Conservation (phyloP, 768 basidiomycete genomes). For the Agaricus subrufescens region DNA sequence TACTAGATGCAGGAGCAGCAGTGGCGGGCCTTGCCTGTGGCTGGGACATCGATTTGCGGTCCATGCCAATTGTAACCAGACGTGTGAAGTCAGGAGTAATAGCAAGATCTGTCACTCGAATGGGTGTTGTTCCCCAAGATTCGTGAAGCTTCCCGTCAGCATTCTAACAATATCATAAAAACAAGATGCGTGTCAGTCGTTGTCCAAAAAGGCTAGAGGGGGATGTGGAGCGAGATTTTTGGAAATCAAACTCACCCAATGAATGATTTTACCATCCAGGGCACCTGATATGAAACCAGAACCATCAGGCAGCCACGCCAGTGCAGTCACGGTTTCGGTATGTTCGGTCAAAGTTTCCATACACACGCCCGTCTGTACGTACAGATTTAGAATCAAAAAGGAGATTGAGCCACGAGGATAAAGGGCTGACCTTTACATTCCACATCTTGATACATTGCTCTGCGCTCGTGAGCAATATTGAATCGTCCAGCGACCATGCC, state of each 20-base stretch:
- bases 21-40: constrained; percentile 10
- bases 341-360: constrained; percentile 66
- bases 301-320: constrained; percentile 86
- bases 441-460: constrained; percentile 85
- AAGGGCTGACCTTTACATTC: constrained; percentile 71
- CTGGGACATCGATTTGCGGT: constrained; percentile 16
- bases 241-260: constrained; percentile 59
- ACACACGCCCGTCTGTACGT: constrained; percentile 65
- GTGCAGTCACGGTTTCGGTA: constrained; percentile 76
- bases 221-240: constrained; percentile 11
- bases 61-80: constrained; percentile 82
- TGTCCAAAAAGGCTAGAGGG: not conserved
- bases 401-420: not conserved
- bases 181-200: constrained; percentile 9
- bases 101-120: constrained; percentile 84
- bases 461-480: constrained; percentile 75
- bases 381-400: constrained; percentile 6
- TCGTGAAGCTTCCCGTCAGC: constrained; percentile 68
- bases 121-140: constrained; percentile 62
- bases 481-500: constrained; percentile 91
- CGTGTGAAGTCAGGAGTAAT: constrained; percentile 81
- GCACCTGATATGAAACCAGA: constrained; percentile 88
- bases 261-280: constrained; percentile 76
- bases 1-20: constrained; percentile 5
- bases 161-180: constrained; percentile 44